These are phyloP conservation scores for Tetrahymena malaccensis DNA, from an alignment of 73 alveolate genomes.

Conservation along the genomic window DNA sequence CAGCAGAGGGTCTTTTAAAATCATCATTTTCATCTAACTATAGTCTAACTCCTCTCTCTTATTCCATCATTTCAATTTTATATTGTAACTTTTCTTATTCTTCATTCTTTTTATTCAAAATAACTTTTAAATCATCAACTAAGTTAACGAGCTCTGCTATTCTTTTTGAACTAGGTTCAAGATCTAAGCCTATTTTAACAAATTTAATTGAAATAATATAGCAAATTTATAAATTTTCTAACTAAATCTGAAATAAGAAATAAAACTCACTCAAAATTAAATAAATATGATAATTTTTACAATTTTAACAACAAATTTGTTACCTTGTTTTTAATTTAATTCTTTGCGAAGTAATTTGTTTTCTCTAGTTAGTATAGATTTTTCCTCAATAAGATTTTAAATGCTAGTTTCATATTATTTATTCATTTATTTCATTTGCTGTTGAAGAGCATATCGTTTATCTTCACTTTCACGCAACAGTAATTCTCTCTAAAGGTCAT, in stretches of 20 bases:
- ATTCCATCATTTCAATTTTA: neutral
- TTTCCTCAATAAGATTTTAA: neutral
- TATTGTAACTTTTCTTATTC: neutral
- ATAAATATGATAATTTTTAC: neutral
- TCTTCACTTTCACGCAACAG: neutral
- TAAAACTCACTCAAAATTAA: neutral
- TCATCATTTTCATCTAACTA: neutral
- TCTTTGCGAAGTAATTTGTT: neutral
- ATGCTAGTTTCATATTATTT: neutral
- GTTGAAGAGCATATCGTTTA: neutral
- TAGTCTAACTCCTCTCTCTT: neutral
- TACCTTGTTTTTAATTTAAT: neutral
- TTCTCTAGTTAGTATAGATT: neutral
- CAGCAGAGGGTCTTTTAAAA: neutral
- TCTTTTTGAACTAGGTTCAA: neutral
- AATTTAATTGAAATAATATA: neutral
- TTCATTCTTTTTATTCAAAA: neutral
- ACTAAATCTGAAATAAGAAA: neutral
- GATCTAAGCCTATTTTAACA: neutral
- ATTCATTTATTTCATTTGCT: neutral
- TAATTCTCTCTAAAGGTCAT: neutral
- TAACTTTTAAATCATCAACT: neutral
- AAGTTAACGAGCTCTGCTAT: neutral
- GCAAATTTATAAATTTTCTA: neutral
- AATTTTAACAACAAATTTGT: neutral